A percentile compares a stretch with the other conserved stretches of the same genome.
phyloP scores from a whole-genome alignment of 1,139 yeast genomes.

The Arxiozyma heterogenica region DNA sequence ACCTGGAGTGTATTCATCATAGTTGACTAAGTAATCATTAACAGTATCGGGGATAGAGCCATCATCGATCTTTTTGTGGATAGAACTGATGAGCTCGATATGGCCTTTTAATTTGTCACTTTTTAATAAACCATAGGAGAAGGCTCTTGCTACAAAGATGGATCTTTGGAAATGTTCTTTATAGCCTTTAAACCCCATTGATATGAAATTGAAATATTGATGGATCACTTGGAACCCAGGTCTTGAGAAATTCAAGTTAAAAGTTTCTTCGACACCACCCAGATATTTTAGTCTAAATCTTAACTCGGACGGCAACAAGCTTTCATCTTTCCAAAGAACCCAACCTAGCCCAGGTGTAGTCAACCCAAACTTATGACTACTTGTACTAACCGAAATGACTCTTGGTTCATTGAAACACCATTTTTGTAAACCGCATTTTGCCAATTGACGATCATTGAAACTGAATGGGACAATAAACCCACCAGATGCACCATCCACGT shows the following conservation, averaged over 20 bases:
- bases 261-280: constrained; percentile 85
- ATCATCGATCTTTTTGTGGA: constrained; percentile 46
- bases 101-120: constrained; percentile 52
- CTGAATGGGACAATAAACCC: constrained; percentile 81
- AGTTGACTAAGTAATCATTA: constrained; percentile 17
- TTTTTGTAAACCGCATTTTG: constrained; percentile 22
- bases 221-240: constrained; percentile 88
- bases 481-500: constrained; percentile 91
- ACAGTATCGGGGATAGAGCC: constrained; percentile 12
- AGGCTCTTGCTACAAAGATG: constrained; percentile 32
- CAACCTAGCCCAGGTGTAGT: constrained; percentile 90
- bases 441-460: constrained; percentile 47
- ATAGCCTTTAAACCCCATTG: constrained; percentile 65
- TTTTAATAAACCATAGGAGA: constrained; percentile 18
- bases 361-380: constrained; percentile 89
- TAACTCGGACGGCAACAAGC: constrained; percentile 57
- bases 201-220: constrained; percentile 73
- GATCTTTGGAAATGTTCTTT: constrained; percentile 52
- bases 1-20: constrained; percentile 50
- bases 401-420: constrained; percentile 80
- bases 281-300: constrained; percentile 74
- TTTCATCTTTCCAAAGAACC: constrained; percentile 70
- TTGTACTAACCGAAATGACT: constrained; percentile 79
- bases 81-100: constrained; percentile 68
- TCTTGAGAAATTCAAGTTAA: constrained; percentile 78